phyloP scores from a whole-genome alignment of 148 eudicot genomes.

The Cornus kousa region DNA sequence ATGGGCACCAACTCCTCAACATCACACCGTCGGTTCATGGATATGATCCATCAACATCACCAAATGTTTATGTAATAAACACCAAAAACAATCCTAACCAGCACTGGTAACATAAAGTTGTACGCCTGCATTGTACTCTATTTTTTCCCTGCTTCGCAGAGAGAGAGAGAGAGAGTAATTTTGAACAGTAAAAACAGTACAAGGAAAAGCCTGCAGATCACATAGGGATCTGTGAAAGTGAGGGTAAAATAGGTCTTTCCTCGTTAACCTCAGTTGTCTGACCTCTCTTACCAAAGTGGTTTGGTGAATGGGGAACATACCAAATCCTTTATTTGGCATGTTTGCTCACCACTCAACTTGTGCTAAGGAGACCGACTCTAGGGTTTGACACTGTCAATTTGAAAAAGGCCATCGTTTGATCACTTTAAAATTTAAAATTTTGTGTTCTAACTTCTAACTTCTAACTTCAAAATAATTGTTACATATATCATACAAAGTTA shows the following conservation, averaged over 20 bases:
- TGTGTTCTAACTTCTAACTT: no score
- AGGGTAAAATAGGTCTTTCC: neutral
- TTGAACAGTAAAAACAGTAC: neutral
- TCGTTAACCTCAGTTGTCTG: neutral
- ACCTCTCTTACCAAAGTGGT: neutral
- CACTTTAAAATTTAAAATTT: no score
- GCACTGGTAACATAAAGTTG: neutral
- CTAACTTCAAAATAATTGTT: no score
- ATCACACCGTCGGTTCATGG: neutral
- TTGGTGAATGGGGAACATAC: neutral
- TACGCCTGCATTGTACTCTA: neutral
- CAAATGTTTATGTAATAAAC: neutral
- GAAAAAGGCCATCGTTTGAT: no score
- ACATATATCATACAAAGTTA: no score
- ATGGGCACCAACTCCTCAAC: neutral
- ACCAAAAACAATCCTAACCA: neutral
- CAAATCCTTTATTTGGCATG: neutral
- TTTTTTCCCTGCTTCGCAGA: neutral
- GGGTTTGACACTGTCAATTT: no score
- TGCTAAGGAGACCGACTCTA: no score
- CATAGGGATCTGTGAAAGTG: neutral
- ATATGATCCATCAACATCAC: neutral
- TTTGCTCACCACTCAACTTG: no score
- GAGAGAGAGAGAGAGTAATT: no score
- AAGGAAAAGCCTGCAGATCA: conserved; percentile 2